Evolutionary conservation across 208 protist species (phyloP), one percentile per base, ranked within the genome.

Genomic region (Leishmania mexicana): DNA sequence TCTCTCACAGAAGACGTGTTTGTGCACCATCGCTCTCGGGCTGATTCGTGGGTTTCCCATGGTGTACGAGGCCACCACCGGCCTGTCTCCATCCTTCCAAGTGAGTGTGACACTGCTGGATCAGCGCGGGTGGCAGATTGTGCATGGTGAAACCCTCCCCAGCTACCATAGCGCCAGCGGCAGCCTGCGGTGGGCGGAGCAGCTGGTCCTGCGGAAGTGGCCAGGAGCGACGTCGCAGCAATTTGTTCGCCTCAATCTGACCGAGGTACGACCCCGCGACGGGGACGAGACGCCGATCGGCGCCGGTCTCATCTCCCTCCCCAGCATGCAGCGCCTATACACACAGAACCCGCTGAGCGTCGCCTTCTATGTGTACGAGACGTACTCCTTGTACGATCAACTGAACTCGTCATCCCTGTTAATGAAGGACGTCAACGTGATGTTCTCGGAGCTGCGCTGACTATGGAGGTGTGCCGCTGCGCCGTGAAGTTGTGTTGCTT

Each of bases 311-410:
- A 94, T 97, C 53, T 97, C 94, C 19, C 85, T 97, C 53, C 81
- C 83, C 67, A 87, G 81, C 53, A 91, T 96, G 76, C 83, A 94
- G 64, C 89, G 89, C 58, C 93, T 88, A 62, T 89, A 88, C 77
- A 84, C 87, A 11, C 79, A 88, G 60, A 90, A 89, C 70, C 87
- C 91, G 24, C 85, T 96, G 74, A 91, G 90, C 57, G 87, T 97
- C 35, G 94, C 94, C 31, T 97, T 97, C 62, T 93, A 95, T 86
- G 94, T 97, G 10, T 97, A 97, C 81, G 94, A 97, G 84, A 97
- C 93, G 17, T 97, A 96, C 85, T 96, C 93, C 38, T 80, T 96
- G 78, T 97, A 97, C 86, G 94, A 97, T 73, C 85, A 93, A 62
- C 82, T 97, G 45, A 93, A 91, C 86, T 93, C 92, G 21, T 90